Conservation (phyloP, 306 rosid species). For the Vicia sativa region DNA sequence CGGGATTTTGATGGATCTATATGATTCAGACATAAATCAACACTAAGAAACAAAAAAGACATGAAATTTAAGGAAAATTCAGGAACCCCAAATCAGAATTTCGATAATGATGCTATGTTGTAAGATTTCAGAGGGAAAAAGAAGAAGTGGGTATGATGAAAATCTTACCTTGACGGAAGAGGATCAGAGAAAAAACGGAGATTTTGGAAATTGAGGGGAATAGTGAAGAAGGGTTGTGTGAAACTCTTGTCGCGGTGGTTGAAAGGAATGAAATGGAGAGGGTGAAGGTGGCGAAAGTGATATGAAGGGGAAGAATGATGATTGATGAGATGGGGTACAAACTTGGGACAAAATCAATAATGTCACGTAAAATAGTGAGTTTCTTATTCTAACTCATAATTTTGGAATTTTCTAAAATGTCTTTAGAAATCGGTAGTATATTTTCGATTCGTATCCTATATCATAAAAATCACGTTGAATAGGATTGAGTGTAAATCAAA, state of each 20-base stretch:
- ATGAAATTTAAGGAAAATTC: constrained; percentile 5
- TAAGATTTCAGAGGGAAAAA: constrained; percentile 18
- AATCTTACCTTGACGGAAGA: constrained; percentile 34
- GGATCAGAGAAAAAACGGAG: background rate
- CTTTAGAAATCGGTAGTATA: too few species aligned
- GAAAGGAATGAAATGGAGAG: background rate
- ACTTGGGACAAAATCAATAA: background rate
- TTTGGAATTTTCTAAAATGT: too few species aligned
- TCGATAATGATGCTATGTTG: background rate
- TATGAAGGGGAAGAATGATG: background rate
- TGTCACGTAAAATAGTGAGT: too few species aligned
- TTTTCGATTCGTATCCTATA: too few species aligned
- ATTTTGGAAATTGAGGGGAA: background rate
- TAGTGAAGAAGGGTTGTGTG: background rate
- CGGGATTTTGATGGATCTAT: constrained; percentile 16
- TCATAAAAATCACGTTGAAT: too few species aligned
- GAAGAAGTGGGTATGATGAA: constrained; percentile 11
- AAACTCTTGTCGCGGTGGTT: background rate
- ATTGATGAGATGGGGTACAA: background rate
- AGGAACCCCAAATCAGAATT: constrained; percentile 31
- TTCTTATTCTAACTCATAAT: too few species aligned
- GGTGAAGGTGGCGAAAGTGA: background rate
- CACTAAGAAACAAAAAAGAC: background rate
- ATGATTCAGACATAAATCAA: constrained; percentile 1
- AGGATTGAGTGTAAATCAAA: too few species aligned